Evolutionary conservation across 352 stramenopile species (phyloP).

Genomic region (Pythium phragmitis): DNA sequence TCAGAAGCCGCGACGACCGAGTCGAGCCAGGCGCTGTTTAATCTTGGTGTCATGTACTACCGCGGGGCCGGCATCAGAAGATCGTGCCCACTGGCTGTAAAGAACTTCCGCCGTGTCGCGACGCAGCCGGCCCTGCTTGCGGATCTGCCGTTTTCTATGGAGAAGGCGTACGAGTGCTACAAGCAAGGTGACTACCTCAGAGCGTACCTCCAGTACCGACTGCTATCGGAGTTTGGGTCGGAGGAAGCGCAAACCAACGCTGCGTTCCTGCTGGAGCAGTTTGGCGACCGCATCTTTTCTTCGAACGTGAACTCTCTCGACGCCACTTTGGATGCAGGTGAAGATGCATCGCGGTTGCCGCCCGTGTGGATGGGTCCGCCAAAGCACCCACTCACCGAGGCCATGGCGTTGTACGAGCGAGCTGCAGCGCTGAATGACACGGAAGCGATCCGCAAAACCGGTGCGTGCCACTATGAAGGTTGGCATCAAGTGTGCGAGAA

Average conservation of each 20-base stretch:
- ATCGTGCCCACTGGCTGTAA: constrained; percentile 46
- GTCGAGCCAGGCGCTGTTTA: constrained; percentile 62
- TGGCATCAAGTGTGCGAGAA: constrained; percentile 54
- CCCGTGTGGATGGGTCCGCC: constrained; percentile 29
- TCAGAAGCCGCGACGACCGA: constrained; percentile 43
- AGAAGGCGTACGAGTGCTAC: constrained; percentile 68
- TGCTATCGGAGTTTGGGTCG: constrained; percentile 61
- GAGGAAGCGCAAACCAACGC: constrained; percentile 69
- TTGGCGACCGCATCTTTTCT: constrained; percentile 45
- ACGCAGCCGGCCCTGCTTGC: constrained; percentile 48
- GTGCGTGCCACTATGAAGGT: constrained; percentile 56
- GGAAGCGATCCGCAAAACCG: constrained; percentile 69
- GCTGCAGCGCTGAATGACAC: constrained; percentile 65
- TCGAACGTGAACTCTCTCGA: background rate
- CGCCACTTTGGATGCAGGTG: background rate
- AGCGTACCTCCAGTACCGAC: constrained; percentile 66
- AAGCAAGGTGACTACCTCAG: constrained; percentile 59
- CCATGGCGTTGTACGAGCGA: constrained; percentile 51
- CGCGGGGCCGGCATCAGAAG: constrained; percentile 46
- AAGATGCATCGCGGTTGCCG: background rate
- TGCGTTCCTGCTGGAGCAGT: constrained; percentile 67
- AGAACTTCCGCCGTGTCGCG: constrained; percentile 66
- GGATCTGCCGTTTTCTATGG: constrained; percentile 58
- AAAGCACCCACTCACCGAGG: constrained; percentile 42
- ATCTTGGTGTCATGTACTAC: constrained; percentile 78